These are phyloP conservation scores for Aspergillus luchuensis DNA, from an alignment of 2,329 filamentous ascomycete species.

Conservation along the genomic window DNA sequence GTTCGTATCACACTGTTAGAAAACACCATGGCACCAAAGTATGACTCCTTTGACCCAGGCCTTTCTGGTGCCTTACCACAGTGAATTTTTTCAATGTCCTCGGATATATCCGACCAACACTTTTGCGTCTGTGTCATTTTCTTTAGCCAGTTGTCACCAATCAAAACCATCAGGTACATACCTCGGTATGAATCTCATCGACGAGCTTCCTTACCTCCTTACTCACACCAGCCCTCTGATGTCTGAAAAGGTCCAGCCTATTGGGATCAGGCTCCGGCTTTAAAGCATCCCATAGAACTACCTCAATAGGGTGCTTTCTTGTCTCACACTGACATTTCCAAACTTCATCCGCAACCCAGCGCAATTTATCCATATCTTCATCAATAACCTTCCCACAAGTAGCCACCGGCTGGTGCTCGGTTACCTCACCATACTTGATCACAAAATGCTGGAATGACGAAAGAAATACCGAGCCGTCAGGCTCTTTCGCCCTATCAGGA, in stretches of 20 bases:
- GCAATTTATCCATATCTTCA: constrained; percentile 15
- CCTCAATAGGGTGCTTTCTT: constrained; percentile 14
- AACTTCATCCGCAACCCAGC: constrained; percentile 2
- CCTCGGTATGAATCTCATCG: constrained; percentile 7
- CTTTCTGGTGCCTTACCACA: constrained; percentile 2
- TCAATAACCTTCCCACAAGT: constrained; percentile 15
- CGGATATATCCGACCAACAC: constrained; percentile 8
- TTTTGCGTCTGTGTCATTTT: neutral
- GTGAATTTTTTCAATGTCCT: constrained; percentile 9
- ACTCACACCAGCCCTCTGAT: constrained; percentile 12
- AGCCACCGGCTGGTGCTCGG: constrained; percentile 16
- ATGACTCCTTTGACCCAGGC: constrained; percentile 15
- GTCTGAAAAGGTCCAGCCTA: constrained; percentile 5
- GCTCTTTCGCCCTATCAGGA: constrained; percentile 12
- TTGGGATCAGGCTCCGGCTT: constrained; percentile 9
- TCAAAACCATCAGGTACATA: neutral
- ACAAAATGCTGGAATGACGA: constrained; percentile 18
- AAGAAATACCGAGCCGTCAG: constrained; percentile 18
- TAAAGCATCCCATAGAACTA: constrained; percentile 17
- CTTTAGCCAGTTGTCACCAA: too few species aligned
- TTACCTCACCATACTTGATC: constrained; percentile 18
- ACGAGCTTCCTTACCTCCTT: constrained; percentile 6
- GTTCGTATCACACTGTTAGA: constrained; percentile 14
- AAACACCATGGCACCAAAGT: constrained; percentile 18
- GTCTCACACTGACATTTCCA: constrained; percentile 8